Conservation (phyloP, 2,329 filamentous ascomycete species). For the Trichoderma aggressivum region DNA sequence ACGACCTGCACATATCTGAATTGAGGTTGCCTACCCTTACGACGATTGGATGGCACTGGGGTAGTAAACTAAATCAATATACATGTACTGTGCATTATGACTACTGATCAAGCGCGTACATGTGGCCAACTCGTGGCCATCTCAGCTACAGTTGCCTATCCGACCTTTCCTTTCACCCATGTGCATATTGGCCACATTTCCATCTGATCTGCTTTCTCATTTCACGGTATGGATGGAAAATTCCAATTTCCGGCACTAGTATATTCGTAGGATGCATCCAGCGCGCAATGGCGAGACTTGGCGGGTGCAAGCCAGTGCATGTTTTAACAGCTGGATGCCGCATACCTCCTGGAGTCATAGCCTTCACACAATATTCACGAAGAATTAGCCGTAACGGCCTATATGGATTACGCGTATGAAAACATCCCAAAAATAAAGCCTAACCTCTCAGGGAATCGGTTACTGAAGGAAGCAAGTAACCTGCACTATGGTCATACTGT, state of each 20-base stretch:
- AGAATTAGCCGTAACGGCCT: not conserved
- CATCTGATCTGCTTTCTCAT: not conserved
- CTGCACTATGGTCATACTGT: not conserved
- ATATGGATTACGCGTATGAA: not conserved
- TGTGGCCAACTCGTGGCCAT: not conserved
- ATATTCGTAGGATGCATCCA: not conserved
- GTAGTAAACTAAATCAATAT: not conserved
- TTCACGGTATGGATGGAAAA: not conserved
- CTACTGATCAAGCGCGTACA: not conserved
- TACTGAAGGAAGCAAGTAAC: not conserved
- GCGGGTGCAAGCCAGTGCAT: not conserved
- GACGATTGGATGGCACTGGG: not conserved
- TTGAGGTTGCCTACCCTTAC: not conserved
- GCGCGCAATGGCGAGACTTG: not conserved
- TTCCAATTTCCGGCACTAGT: not conserved
- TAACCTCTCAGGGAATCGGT: not conserved
- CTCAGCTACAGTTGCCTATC: not conserved
- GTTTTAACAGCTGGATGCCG: not conserved
- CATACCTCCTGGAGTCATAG: not conserved
- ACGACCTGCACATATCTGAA: not conserved
- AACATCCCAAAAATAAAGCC: not conserved
- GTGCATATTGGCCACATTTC: not conserved
- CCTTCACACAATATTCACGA: not conserved
- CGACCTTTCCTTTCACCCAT: not conserved
- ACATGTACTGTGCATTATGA: not conserved